Base-by-base conservation (phyloP, 2,329 filamentous ascomycete species). In the Eutypella sp. region DNA sequence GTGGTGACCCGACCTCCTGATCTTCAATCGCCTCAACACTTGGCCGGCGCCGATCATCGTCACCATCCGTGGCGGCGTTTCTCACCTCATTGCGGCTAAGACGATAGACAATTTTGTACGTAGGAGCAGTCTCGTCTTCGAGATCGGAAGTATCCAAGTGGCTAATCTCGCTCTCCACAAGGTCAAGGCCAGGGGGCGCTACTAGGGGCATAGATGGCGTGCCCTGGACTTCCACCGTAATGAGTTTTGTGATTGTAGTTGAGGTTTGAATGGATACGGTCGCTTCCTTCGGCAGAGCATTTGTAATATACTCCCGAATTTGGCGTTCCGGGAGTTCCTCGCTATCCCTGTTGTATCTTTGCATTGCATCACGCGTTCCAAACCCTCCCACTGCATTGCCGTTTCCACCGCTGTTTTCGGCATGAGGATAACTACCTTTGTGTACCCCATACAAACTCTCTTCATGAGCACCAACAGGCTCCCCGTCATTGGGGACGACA, bases 221-320 rank as follows among this genome's bases (percentile, higher is more conserved):
- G 1, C 79, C 78, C 13, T 73, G 73, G 31, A 85, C 74, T 44
- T 85, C 79, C 3, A 85, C 79, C 0, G 81, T 83, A 54, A 85
- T 81, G 13, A 72, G 84, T 50, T 83, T 82, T 7, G 75, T 79
- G 1, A 77, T 82, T 1, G 73, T 74, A 0, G 79, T 78, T 3
- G 76, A 74, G 5, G 79, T 82, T 1, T 74, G 77, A 31, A 84
- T 78, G 8, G 78, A 78, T 5, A 84, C 74, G n/a, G 73, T 73
- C 0, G 81, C 75, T 38, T 78, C 74, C 0, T 73, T 61, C 1
- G 79, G 73, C 4, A 84, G 61, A 0, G 81, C 71, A 41, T 73
- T 73, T 51, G 76, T 62, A 40, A 79, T 82, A 51, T 76, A 76
- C 50, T 67, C 73, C 59, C 69, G 79, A 41, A 79, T 72, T 38